Conservation (phyloP, 768 basidiomycete species). For the Termitomyces sp. region DNA sequence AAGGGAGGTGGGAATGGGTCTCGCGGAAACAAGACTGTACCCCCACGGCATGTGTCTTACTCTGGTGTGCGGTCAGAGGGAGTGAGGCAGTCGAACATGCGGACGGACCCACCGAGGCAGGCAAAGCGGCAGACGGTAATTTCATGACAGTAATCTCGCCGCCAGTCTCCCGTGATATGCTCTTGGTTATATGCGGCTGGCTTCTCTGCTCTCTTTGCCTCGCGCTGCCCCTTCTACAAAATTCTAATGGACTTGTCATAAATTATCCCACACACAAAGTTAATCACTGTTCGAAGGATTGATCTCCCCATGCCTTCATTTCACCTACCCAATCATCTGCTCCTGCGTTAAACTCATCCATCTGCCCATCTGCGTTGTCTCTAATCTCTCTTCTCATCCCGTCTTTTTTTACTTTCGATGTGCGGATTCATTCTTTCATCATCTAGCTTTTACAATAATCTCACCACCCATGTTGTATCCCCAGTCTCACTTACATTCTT, state of each 20-base stretch:
- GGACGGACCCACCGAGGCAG: constrained; percentile 8
- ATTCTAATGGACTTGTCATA: constrained; percentile 6
- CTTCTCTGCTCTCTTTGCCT: not conserved
- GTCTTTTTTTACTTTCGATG: constrained; percentile 5
- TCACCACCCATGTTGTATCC: not conserved
- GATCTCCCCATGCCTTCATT: not conserved
- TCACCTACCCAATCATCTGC: not conserved
- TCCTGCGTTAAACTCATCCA: constrained; percentile 1
- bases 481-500: constrained; percentile 4
- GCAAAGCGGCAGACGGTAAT: constrained; percentile 10
- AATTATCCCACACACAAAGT: constrained; percentile 1
- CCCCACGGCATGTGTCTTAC: constrained; percentile 9
- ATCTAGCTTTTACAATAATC: not conserved
- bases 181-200: not conserved
- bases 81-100: constrained; percentile 7
- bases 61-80: constrained; percentile 10
- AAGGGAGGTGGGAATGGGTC: constrained; percentile 1
- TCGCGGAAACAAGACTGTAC: constrained; percentile 3
- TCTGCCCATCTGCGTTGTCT: not conserved
- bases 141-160: not conserved
- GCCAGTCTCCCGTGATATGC: not conserved
- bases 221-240: not conserved
- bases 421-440: constrained; percentile 3
- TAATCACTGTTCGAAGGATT: not conserved
- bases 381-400: not conserved